phyloP scores from a whole-genome alignment of 2,329 filamentous ascomycete species.

The Fusarium mangiferae region DNA sequence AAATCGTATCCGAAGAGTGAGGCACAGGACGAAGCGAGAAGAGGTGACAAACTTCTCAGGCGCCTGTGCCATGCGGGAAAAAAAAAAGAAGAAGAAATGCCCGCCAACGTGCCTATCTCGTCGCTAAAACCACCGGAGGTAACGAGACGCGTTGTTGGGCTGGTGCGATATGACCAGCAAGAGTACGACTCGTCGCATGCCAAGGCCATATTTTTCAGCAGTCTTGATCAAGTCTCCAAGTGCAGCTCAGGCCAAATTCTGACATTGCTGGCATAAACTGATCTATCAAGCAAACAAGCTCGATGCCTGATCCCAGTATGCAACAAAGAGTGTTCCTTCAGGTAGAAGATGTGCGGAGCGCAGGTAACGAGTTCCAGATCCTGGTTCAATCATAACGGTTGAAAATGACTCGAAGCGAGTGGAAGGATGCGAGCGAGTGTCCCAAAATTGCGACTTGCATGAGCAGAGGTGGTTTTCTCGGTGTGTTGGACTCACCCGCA shows the following conservation, averaged over 20 bases:
- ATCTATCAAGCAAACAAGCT: constrained; percentile 24
- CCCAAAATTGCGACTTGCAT: constrained; percentile 30
- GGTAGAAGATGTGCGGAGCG: constrained; percentile 2
- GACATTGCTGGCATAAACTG: constrained; percentile 5
- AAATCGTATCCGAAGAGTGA: neutral
- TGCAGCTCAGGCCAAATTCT: constrained; percentile 1
- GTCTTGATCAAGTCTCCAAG: neutral
- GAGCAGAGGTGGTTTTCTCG: neutral
- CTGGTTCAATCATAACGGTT: constrained; percentile 10
- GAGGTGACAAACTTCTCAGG: neutral
- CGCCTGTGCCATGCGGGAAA: neutral
- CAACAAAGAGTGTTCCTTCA: constrained; percentile 2
- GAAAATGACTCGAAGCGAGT: constrained; percentile 14
- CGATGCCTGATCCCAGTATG: constrained; percentile 25
- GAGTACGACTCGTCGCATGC: constrained; percentile 4
- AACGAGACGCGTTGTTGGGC: neutral
- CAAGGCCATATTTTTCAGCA: constrained; percentile 9
- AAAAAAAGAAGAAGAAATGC: neutral
- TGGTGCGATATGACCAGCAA: neutral
- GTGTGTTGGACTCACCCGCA: constrained; percentile 24
- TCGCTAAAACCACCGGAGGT: neutral
- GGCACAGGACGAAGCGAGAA: constrained; percentile 5
- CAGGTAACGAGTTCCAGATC: neutral
- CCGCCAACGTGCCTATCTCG: neutral
- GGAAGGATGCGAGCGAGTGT: constrained; percentile 2